These are phyloP conservation scores for Ceratobasidium sp. DNA, from an alignment of 1,284 basidiomycete species.

Conservation along the genomic window DNA sequence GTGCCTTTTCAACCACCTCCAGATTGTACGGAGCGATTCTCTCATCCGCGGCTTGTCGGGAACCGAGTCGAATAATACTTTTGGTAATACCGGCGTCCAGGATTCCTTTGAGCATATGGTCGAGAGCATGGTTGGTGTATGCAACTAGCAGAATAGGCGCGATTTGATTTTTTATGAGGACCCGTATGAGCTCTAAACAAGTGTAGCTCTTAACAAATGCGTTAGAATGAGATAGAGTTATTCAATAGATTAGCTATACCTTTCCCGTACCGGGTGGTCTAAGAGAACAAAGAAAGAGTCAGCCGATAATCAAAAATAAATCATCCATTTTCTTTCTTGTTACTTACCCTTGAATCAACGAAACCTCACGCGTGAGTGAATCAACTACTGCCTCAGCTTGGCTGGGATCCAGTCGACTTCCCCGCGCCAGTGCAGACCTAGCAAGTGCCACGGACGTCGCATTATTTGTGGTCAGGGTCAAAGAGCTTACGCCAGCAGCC, in stretches of 20 bases:
- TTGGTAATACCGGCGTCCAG: constrained; percentile 69
- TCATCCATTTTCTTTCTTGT: background rate
- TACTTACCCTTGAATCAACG: constrained; percentile 74
- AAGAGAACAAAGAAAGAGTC: background rate
- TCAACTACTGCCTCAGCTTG: constrained; percentile 75
- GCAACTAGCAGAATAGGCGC: constrained; percentile 73
- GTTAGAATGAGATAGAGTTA: too few relatives aligned
- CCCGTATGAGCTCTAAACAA: constrained; percentile 71
- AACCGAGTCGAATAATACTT: constrained; percentile 71
- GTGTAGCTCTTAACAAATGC: constrained; percentile 64
- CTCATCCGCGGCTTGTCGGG: constrained; percentile 65
- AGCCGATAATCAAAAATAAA: too few relatives aligned
- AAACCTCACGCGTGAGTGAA: constrained; percentile 66
- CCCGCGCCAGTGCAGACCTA: constrained; percentile 56
- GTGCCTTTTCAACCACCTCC: constrained; percentile 53
- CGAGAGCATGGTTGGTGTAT: constrained; percentile 79
- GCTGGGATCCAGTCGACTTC: constrained; percentile 68
- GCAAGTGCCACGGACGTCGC: constrained; percentile 58
- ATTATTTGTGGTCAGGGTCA: constrained; percentile 55
- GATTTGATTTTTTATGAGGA: constrained; percentile 64
- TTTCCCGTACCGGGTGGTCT: constrained; percentile 79
- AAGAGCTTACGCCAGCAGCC: constrained; percentile 44
- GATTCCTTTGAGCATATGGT: constrained; percentile 71
- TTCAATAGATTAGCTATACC: constrained; percentile 60
- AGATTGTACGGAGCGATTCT: constrained; percentile 66